These are phyloP conservation scores for Singerocomus inundabilis DNA, from an alignment of 1,284 basidiomycete species.

Conservation along the genomic window DNA sequence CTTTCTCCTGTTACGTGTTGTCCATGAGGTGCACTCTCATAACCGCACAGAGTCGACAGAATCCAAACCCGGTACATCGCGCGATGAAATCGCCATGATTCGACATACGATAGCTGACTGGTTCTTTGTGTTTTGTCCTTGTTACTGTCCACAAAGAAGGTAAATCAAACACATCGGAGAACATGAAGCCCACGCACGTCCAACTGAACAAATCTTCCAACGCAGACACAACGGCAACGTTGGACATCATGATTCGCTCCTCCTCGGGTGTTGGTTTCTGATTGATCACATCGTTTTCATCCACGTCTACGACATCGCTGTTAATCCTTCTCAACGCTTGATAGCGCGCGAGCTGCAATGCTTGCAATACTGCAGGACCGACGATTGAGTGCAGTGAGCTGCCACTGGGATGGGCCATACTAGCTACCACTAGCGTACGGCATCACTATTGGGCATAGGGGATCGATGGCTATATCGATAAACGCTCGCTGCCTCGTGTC, in stretches of 20 bases:
- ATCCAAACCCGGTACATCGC: constrained; percentile 36
- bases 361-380: constrained; percentile 12
- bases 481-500: background rate
- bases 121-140: constrained; percentile 30
- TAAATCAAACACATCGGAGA: background rate
- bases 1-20: background rate
- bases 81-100: constrained; percentile 35
- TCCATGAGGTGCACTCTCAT: background rate
- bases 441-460: too few relatives aligned
- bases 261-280: constrained; percentile 25
- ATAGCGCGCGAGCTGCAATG: constrained; percentile 14
- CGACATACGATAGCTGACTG: constrained; percentile 29
- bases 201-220: constrained; percentile 38
- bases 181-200: constrained; percentile 23
- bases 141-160: constrained; percentile 26
- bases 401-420: background rate
- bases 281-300: constrained; percentile 13
- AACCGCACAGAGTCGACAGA: constrained; percentile 18
- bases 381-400: constrained; percentile 4
- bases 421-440: too few relatives aligned
- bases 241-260: constrained; percentile 18
- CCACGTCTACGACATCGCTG: background rate
- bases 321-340: constrained; percentile 6
- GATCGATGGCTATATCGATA: too few relatives aligned
- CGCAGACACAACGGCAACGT: constrained; percentile 22